phyloP scores from a whole-genome alignment of 352 stramenopile species.

The Globisporangium cederbergense region DNA sequence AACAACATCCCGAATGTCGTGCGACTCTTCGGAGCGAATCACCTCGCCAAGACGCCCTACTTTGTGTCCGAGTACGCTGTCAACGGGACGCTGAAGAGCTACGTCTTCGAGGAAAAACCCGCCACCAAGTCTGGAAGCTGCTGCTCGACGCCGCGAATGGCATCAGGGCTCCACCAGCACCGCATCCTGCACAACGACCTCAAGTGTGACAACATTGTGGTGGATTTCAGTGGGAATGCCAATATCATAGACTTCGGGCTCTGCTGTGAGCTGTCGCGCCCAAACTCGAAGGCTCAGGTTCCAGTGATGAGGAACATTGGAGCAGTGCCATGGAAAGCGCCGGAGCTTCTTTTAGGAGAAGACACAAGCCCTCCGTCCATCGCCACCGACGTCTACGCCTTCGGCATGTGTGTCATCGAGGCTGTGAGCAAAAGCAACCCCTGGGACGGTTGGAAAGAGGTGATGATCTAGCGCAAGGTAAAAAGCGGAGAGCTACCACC shows the following conservation, averaged over 20 bases:
- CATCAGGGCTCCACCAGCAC: neutral
- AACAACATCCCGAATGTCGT: slow-evolving; percentile 4
- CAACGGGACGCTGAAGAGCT: neutral
- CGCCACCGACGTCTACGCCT: slow-evolving; percentile 4
- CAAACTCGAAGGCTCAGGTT: neutral
- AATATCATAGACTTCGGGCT: slow-evolving; percentile 10
- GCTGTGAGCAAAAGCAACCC: neutral
- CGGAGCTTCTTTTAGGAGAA: neutral
- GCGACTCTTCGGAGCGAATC: neutral
- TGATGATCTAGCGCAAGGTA: neutral
- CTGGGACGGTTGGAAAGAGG: neutral
- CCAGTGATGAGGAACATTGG: neutral
- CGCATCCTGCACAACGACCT: slow-evolving; percentile 7
- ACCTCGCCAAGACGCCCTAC: neutral
- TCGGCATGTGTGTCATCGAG: slow-evolving; percentile 11
- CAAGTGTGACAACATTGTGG: slow-evolving; percentile 13
- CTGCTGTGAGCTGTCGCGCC: neutral
- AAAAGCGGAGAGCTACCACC: neutral
- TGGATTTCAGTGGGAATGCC: neutral
- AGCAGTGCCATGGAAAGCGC: neutral
- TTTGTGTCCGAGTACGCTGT: slow-evolving; percentile 4
- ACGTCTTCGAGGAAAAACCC: neutral
- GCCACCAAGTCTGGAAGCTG: neutral
- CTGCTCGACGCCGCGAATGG: neutral
- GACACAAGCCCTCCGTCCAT: neutral